Evolutionary conservation across 768 basidiomycete species (phyloP), one percentile per base, ranked within the genome.

Genomic region (Gautieria morchelliformis): DNA sequence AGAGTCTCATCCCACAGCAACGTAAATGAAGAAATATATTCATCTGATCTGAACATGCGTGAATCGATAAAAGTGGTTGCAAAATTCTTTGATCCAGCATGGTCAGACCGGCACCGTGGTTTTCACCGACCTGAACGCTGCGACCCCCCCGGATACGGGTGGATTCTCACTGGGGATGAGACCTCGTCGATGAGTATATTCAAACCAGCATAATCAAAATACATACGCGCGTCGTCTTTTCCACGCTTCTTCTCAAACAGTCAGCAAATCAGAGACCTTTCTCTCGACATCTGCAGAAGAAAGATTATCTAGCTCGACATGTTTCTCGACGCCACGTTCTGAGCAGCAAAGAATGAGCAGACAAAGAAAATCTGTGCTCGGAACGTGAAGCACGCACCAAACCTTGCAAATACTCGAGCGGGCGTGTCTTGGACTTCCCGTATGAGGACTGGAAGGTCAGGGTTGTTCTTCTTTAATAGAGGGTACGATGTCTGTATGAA

Each of bases 301-400:
- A 19, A 93, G 78, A 62, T 84, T 79, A 65, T 93, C 90, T 50
- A 93, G 72, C 67, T 87, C 85, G 55, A 87, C 81, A 68, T 90
- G 84, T 67, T 78, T 85, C 73, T 93, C 90, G 20, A 85, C 78
- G 48, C 90, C 90, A 53, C 78, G 80, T 70, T 91, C 90, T 93
- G 68, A 24, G 32, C 35, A 37, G 10, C 10, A 57, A 63, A 46
- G 59, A 62, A 37, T 37, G 35, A 37, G 35, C 35, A 37, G 14
- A 37, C 35, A 14, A 37, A 9, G 56, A 37, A 53, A 48, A 56
- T 37, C 53, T 56, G 59, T 49, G 53, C 59, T 52, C 47, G 59
- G 62, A 41, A 48, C 24, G 14, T 52, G 17, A 5, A n/a, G 24
- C 70, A 68, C 87, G 69, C 72, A 93, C 90, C 89, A 67, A 89